These are phyloP conservation scores for Raffaelea albimanens DNA, from an alignment of 2,329 filamentous ascomycete genomes.

Conservation along the genomic window DNA sequence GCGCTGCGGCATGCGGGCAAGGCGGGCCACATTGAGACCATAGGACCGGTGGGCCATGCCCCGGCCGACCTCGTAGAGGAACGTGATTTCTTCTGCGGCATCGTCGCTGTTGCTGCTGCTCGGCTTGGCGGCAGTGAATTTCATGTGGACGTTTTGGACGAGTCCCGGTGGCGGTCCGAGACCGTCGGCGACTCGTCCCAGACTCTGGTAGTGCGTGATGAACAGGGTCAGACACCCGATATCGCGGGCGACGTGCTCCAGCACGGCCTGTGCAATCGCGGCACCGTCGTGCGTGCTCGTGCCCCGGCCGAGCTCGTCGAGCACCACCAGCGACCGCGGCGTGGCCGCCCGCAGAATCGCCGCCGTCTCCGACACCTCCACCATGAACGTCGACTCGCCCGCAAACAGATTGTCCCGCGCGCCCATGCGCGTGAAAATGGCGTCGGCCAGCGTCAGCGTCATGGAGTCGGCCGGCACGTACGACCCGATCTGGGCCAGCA, in stretches of 20 bases:
- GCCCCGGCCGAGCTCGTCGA: constrained; percentile 89
- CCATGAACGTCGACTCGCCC: constrained; percentile 95
- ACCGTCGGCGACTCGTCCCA: constrained; percentile 60
- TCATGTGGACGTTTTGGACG: constrained; percentile 90
- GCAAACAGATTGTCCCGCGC: constrained; percentile 94
- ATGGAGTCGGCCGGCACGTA: constrained; percentile 78
- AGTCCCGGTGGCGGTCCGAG: constrained; percentile 41
- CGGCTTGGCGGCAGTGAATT: constrained; percentile 45
- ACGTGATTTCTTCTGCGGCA: constrained; percentile 65
- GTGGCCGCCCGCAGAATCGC: constrained; percentile 86
- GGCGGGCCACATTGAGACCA: constrained; percentile 80
- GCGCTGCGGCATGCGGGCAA: constrained; percentile 69
- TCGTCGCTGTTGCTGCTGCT: constrained; percentile 1
- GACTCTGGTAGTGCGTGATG: constrained; percentile 93
- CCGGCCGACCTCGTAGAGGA: constrained; percentile 84
- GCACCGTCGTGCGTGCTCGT: constrained; percentile 94
- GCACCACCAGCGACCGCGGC: constrained; percentile 73
- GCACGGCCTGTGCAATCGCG: constrained; percentile 85
- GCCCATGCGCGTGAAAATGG: constrained; percentile 91
- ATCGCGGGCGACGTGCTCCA: constrained; percentile 72
- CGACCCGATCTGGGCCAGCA: constrained; percentile 90
- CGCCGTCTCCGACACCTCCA: constrained; percentile 86
- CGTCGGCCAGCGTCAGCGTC: constrained; percentile 73
- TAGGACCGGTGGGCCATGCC: constrained; percentile 92
- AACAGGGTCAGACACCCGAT: constrained; percentile 76